These are phyloP conservation scores for Ceratocystis alfenasii DNA, from an alignment of 2,329 filamentous ascomycete species.

Conservation along the genomic window DNA sequence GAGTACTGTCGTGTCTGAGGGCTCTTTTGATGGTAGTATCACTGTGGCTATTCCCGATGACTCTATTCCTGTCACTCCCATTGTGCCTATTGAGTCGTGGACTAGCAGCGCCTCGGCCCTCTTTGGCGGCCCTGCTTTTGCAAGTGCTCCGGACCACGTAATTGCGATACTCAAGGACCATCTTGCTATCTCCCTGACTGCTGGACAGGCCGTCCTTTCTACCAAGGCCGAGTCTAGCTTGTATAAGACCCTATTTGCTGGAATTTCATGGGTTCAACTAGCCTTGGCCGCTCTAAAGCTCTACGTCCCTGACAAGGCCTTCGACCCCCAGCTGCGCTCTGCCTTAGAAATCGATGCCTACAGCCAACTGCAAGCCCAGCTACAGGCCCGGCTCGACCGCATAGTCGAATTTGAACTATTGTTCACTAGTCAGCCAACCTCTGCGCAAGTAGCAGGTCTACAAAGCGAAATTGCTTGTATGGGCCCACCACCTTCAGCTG, in stretches of 20 bases:
- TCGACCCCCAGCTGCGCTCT: conserved; percentile 62
- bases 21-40: background rate
- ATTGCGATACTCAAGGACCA: conserved; percentile 31
- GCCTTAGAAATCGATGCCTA: conserved; percentile 53
- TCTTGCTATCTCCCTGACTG: conserved; percentile 37
- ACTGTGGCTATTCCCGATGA: background rate
- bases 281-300: conserved; percentile 62
- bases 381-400: conserved; percentile 47
- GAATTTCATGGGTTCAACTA: conserved; percentile 62
- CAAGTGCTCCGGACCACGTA: conserved; percentile 18
- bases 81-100: conserved; percentile 6
- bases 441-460: conserved; percentile 52
- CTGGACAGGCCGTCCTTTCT: conserved; percentile 30
- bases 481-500: conserved; percentile 53
- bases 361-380: conserved; percentile 40
- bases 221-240: conserved; percentile 26
- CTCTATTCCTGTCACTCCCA: background rate
- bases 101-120: background rate
- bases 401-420: conserved; percentile 53
- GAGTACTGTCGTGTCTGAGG: background rate
- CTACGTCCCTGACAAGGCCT: conserved; percentile 75
- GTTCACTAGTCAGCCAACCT: conserved; percentile 58
- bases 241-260: conserved; percentile 29
- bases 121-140: conserved; percentile 5
- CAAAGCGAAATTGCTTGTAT: conserved; percentile 50